phyloP scores from a whole-genome alignment of 2,329 filamentous ascomycete genomes.

The Dryadomyces sulphureus region DNA sequence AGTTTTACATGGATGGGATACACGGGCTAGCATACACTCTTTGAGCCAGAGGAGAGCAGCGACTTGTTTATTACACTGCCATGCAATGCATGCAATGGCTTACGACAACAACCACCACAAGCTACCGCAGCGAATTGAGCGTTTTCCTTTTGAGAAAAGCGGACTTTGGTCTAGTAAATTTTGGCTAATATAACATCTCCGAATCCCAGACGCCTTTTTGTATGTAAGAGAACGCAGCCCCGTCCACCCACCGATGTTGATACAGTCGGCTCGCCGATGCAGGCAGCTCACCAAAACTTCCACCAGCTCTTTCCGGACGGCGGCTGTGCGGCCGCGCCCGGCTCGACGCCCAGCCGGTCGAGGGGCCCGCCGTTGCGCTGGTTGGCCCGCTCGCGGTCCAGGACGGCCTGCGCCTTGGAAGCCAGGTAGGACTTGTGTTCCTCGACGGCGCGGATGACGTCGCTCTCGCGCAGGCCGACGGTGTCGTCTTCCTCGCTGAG shows the following conservation, averaged over 20 bases:
- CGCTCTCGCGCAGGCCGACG: slow-evolving; percentile 15
- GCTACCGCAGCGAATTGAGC: slow-evolving; percentile 1
- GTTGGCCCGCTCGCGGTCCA: slow-evolving; percentile 34
- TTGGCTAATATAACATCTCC: neutral
- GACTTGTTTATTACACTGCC: neutral
- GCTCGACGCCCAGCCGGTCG: slow-evolving; percentile 30
- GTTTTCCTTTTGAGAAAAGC: neutral
- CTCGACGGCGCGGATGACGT: slow-evolving; percentile 18
- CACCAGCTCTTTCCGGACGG: slow-evolving; percentile 23
- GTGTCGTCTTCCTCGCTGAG: slow-evolving; percentile 19
- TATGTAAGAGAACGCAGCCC: neutral
- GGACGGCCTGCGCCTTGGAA: slow-evolving; percentile 24
- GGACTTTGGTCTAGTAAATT: neutral
- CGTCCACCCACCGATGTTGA: neutral
- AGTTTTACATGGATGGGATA: neutral
- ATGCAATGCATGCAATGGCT: neutral
- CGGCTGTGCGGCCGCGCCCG: slow-evolving; percentile 9
- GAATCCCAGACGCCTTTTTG: slow-evolving; percentile 3
- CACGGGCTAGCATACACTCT: slow-evolving; percentile 1
- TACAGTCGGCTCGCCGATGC: neutral
- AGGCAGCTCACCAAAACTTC: slow-evolving; percentile 11
- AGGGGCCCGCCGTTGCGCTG: slow-evolving; percentile 26
- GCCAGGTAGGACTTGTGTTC: slow-evolving; percentile 18
- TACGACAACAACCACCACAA: neutral
- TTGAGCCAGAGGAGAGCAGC: neutral